These are phyloP conservation scores for Harrya chromipes DNA, from an alignment of 768 basidiomycete species.

Conservation along the genomic window DNA sequence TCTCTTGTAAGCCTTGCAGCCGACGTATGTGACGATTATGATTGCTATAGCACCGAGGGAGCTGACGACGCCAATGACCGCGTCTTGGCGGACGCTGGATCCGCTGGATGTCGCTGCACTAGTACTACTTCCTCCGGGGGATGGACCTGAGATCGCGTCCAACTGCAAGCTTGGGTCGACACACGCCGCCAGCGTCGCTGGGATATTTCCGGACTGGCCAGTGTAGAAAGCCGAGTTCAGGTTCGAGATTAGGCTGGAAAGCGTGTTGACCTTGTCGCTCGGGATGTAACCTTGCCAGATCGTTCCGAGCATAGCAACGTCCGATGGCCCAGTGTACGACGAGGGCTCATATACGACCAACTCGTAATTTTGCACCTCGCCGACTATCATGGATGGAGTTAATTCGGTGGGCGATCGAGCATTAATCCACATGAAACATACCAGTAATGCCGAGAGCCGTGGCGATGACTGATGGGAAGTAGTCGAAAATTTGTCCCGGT, in stretches of 20 bases:
- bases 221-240: slow-evolving; percentile 65
- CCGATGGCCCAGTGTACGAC: slow-evolving; percentile 46
- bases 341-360: slow-evolving; percentile 69
- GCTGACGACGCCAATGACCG: slow-evolving; percentile 88
- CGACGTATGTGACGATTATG: slow-evolving; percentile 68
- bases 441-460: slow-evolving; percentile 42
- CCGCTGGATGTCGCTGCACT: slow-evolving; percentile 25
- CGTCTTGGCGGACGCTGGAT: slow-evolving; percentile 58
- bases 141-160: slow-evolving; percentile 42
- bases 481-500: slow-evolving; percentile 75
- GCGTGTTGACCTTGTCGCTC: slow-evolving; percentile 45
- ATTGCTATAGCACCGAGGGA: slow-evolving; percentile 78
- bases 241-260: slow-evolving; percentile 64
- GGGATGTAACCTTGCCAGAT: slow-evolving; percentile 74
- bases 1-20: slow-evolving; percentile 64
- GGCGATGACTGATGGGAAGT: slow-evolving; percentile 52
- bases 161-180: slow-evolving; percentile 70
- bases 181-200: slow-evolving; percentile 56
- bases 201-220: slow-evolving; percentile 41
- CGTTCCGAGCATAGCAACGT: slow-evolving; percentile 56
- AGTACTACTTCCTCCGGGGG: slow-evolving; percentile 20
- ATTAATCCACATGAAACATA: slow-evolving; percentile 25
- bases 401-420: slow-evolving; percentile 19
- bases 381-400: slow-evolving; percentile 29
- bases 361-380: slow-evolving; percentile 47